phyloP scores from a whole-genome alignment of 1,139 yeast species.

The Eremothecium gossypii region DNA sequence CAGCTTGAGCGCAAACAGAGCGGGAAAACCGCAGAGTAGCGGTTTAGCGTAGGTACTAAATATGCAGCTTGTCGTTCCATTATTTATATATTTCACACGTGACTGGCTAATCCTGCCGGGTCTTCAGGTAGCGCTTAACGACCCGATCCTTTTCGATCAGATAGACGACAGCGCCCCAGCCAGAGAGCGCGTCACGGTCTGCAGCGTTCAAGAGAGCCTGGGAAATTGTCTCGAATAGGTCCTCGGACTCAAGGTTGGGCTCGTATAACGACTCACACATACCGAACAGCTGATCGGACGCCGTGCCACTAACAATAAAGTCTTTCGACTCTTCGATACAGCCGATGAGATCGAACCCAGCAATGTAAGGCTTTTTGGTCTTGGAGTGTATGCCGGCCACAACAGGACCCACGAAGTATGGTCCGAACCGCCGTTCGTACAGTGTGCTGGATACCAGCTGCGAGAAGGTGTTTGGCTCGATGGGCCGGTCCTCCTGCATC shows the following conservation, averaged over 20 bases:
- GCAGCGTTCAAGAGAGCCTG: slow-evolving; percentile 92
- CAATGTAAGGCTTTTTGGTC: slow-evolving; percentile 76
- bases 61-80: slow-evolving; percentile 1
- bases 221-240: slow-evolving; percentile 88
- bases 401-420: slow-evolving; percentile 92
- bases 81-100: slow-evolving; percentile 7
- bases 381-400: slow-evolving; percentile 90
- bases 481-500: slow-evolving; percentile 80
- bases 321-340: slow-evolving; percentile 93
- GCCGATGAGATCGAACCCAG: slow-evolving; percentile 95
- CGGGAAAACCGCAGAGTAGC: background rate
- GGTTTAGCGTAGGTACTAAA: background rate
- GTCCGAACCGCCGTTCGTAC: slow-evolving; percentile 90
- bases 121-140: slow-evolving; percentile 74
- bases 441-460: slow-evolving; percentile 83
- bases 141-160: slow-evolving; percentile 89
- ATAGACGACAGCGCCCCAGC: slow-evolving; percentile 98
- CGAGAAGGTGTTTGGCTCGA: slow-evolving; percentile 91
- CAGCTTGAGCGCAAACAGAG: slow-evolving; percentile 19
- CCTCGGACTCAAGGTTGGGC: slow-evolving; percentile 89
- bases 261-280: slow-evolving; percentile 98
- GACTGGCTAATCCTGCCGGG: slow-evolving; percentile 72
- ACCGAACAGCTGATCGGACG: slow-evolving; percentile 90
- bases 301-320: slow-evolving; percentile 96
- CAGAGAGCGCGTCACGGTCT: slow-evolving; percentile 94